Base-by-base conservation (phyloP, 2,329 filamentous ascomycete species). In the Colletotrichum navitas region DNA sequence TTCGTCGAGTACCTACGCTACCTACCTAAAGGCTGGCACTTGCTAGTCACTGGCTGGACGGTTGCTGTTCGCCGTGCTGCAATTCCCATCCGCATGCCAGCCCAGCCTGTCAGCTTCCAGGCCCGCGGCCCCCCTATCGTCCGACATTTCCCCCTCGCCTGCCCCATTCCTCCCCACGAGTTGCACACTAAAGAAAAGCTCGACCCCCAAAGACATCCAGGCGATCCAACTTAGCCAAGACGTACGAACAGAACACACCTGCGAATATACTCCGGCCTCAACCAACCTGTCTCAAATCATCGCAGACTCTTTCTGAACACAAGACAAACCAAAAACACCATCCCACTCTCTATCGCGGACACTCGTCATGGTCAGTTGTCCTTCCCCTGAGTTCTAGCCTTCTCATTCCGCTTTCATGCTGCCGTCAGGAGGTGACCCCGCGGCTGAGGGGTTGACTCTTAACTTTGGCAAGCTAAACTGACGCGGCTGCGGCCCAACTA, bases 401-500 rank as follows among this genome's bases (percentile, higher is more conserved):
- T 14, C 18, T 14, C 32, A 14, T 45, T 47, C 62, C 26, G 49
- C 70, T 24, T 58, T 56, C 36, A 62, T 24, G 24, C 26, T 10
- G 45, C 36, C 16, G 51, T 52, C 41, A 34, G 43, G 51, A 71
- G 45, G 56, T 43, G 51, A 61, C 70, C 67, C 66, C 70, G 70
- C 70, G 70, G 61, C 67, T 52, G 70, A 72, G 70, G 70, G 70
- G 67, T 36, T 71, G 61, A 49, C 56, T 43, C 45, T 54, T 24
- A 36, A 52, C 58, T 65, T 71, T 36, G 49, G 29, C 43, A 47
- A 64, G 36, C 64, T 66, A 58, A 54, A 64, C 71, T 71, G 67
- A 74, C 69, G 26, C 60, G 32, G 49, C 60, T 45, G 62, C 32
- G 26, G 14, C 34, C 34, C 16, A 49, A 66, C 67, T 83, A 98